Evolutionary conservation across 2,329 filamentous ascomycete species (phyloP).

Genomic region (Fusarium udum): DNA sequence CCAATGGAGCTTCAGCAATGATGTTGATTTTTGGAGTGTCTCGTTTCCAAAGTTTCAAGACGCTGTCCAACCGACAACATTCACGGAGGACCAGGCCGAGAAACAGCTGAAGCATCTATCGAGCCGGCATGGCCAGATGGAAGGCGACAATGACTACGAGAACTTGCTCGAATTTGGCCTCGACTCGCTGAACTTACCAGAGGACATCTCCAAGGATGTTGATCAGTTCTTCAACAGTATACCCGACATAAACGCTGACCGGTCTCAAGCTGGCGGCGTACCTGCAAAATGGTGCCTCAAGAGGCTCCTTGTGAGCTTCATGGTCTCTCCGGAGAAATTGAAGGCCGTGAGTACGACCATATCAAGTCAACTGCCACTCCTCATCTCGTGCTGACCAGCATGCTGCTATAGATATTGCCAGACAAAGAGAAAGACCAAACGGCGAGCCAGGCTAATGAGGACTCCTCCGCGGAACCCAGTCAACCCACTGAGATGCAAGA

Average conservation of each 20-base stretch:
- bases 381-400: not conserved
- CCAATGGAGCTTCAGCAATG: not conserved
- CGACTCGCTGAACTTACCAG: not conserved
- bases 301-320: not conserved
- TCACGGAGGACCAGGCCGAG: accelerated
- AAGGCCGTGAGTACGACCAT: not conserved
- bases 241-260: accelerated
- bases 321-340: not conserved
- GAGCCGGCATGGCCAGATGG: not conserved
- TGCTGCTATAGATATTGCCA: not conserved
- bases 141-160: accelerated
- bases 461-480: not conserved
- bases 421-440: not conserved
- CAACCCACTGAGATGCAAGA: not conserved
- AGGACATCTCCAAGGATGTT: accelerated
- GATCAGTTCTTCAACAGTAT: not conserved
- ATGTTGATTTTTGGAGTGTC: not conserved
- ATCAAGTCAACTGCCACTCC: not conserved
- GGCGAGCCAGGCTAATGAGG: not conserved
- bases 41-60: not conserved
- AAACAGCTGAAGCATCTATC: not conserved
- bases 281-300: not conserved
- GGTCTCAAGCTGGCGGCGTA: not conserved
- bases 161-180: not conserved
- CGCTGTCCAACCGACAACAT: not conserved